phyloP scores from a whole-genome alignment of 169 alveolate genomes.

The Theileria equi region DNA sequence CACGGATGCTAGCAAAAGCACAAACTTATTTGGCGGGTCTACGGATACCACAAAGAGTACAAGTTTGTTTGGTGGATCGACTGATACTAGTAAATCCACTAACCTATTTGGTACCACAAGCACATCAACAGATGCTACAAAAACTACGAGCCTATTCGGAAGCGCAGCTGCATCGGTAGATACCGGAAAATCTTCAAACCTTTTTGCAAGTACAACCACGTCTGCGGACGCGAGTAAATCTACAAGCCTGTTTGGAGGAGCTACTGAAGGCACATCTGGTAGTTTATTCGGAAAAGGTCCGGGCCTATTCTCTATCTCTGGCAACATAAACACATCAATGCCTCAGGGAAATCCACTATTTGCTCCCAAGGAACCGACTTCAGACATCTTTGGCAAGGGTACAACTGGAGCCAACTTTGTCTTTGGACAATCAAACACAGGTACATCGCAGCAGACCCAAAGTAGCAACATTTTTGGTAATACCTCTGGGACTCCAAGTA shows the following conservation, averaged over 20 bases:
- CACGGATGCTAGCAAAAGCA: too few relatives aligned
- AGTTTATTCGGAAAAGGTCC: background rate
- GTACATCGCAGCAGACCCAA: too few relatives aligned
- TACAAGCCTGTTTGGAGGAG: background rate
- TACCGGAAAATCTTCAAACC: background rate
- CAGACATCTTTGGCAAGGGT: conserved; percentile 17
- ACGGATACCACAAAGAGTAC: background rate
- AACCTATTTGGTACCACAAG: conserved; percentile 8
- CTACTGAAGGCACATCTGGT: background rate
- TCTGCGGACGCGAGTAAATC: background rate
- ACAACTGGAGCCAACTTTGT: conserved; percentile 53
- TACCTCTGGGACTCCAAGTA: background rate
- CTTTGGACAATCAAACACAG: conserved; percentile 43
- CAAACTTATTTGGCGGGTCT: too few relatives aligned
- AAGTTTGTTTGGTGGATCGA: background rate
- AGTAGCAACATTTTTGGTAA: background rate
- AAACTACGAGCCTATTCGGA: background rate
- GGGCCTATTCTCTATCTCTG: conserved; percentile 13
- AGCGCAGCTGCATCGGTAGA: background rate
- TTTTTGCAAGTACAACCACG: background rate
- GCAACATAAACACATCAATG: conserved; percentile 46
- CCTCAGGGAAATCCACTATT: conserved; percentile 64
- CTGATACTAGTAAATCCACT: background rate
- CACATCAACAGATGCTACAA: background rate
- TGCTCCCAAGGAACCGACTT: conserved; percentile 45